These are phyloP conservation scores for Pseudozyma pruni DNA, from an alignment of 1,284 basidiomycete genomes.

Conservation along the genomic window DNA sequence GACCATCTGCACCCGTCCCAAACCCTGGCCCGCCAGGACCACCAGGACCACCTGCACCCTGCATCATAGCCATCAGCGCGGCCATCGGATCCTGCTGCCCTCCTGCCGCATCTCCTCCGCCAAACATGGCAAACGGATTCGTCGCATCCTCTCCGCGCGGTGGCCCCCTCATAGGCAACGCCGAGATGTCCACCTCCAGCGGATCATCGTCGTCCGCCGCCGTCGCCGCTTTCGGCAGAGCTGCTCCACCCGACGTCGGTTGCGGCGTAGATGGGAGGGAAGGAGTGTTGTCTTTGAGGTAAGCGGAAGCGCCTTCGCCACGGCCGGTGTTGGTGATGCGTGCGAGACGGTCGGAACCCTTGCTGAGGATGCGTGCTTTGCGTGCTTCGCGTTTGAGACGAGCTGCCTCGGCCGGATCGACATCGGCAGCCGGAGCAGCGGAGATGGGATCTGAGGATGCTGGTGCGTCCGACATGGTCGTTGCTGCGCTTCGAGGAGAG, in stretches of 20 bases:
- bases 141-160: conserved; percentile 20
- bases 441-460: neutral
- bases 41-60: conserved; percentile 26
- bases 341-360: conserved; percentile 63
- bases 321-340: conserved; percentile 65
- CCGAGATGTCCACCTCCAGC: conserved; percentile 51
- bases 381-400: conserved; percentile 63
- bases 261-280: conserved; percentile 8
- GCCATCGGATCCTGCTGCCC: conserved; percentile 41
- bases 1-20: conserved; percentile 6
- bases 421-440: conserved; percentile 5
- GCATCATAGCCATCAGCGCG: conserved; percentile 52
- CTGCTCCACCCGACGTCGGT: neutral
- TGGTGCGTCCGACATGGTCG: conserved; percentile 24
- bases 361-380: conserved; percentile 63
- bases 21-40: conserved; percentile 8
- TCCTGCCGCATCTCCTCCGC: conserved; percentile 1
- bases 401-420: conserved; percentile 57
- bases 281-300: conserved; percentile 48
- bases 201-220: conserved; percentile 51
- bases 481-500: neutral
- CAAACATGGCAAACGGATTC: conserved; percentile 41
- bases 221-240: neutral
- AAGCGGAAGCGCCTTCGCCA: conserved; percentile 57
- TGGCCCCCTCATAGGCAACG: conserved; percentile 14